These are phyloP conservation scores for Tarenaya hassleriana DNA, from an alignment of 345 rosid genomes.

Conservation along the genomic window DNA sequence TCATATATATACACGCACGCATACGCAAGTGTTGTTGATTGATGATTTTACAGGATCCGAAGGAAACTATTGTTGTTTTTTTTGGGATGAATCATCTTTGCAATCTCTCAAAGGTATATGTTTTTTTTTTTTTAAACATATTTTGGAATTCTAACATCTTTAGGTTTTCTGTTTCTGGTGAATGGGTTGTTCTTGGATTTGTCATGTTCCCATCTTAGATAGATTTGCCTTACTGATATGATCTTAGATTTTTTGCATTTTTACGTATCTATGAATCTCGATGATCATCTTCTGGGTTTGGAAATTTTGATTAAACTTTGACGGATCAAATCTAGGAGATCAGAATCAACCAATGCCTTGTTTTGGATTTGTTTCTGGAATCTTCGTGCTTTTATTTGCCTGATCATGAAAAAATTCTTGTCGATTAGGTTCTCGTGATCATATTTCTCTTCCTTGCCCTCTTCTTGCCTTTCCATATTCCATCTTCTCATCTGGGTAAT, in stretches of 20 bases:
- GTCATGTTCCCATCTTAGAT: slow-evolving; percentile 6
- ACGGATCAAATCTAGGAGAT: slow-evolving; percentile 8
- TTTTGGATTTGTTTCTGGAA: not conserved
- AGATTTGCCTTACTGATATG: slow-evolving; percentile 3
- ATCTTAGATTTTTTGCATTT: not conserved
- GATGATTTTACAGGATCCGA: slow-evolving; percentile 27
- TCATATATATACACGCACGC: too few relatives aligned
- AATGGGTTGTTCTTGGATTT: slow-evolving; percentile 12
- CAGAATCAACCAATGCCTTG: not conserved
- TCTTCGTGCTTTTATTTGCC: not conserved
- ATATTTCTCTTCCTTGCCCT: not conserved
- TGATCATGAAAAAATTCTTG: not conserved
- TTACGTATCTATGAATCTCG: slow-evolving; percentile 10
- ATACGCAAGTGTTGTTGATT: slow-evolving; percentile 3
- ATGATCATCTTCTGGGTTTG: slow-evolving; percentile 2
- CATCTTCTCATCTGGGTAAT: slow-evolving; percentile 8
- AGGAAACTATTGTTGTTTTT: slow-evolving; percentile 7
- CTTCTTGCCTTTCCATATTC: not conserved
- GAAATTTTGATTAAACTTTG: not conserved
- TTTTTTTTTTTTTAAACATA: not conserved
- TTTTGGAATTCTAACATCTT: slow-evolving; percentile 1
- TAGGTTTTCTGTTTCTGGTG: not conserved
- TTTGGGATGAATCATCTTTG: slow-evolving; percentile 11
- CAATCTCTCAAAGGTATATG: slow-evolving; percentile 26
- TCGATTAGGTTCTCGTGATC: not conserved